Conservation (phyloP, 257 asterid species). For the Solanum rostratum region DNA sequence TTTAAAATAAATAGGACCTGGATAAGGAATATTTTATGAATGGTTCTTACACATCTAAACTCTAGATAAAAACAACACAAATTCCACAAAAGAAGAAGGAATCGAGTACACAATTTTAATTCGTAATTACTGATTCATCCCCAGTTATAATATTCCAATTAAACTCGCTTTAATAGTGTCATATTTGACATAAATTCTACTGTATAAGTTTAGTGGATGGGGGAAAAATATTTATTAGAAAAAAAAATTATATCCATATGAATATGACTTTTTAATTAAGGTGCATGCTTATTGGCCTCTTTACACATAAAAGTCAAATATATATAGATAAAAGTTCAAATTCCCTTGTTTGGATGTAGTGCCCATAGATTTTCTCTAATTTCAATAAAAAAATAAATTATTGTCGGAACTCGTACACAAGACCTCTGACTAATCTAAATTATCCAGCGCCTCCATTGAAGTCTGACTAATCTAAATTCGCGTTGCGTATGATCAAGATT, state of each 20-base stretch:
- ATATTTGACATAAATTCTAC: not conserved
- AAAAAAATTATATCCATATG: too few species aligned
- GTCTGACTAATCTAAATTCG: too few species aligned
- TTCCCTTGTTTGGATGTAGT: not conserved
- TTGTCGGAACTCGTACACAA: too few species aligned
- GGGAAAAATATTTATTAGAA: too few species aligned
- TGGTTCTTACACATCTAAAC: not conserved
- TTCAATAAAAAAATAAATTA: too few species aligned
- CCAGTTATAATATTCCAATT: not conserved
- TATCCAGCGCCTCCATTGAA: too few species aligned
- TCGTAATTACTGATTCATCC: not conserved
- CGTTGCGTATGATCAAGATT: too few species aligned
- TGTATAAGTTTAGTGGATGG: not conserved
- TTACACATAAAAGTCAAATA: not conserved
- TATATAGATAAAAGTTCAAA: not conserved
- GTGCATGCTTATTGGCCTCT: not conserved
- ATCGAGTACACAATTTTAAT: not conserved
- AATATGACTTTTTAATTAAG: not conserved
- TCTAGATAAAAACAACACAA: not conserved
- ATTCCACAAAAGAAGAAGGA: not conserved
- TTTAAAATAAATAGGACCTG: not conserved
- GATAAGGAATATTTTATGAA: not conserved
- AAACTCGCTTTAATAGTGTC: not conserved
- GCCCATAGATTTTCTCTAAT: not conserved
- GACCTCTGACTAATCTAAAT: too few species aligned